Conservation (phyloP, 176 grass and related monocot species). For the Musa acuminata region DNA sequence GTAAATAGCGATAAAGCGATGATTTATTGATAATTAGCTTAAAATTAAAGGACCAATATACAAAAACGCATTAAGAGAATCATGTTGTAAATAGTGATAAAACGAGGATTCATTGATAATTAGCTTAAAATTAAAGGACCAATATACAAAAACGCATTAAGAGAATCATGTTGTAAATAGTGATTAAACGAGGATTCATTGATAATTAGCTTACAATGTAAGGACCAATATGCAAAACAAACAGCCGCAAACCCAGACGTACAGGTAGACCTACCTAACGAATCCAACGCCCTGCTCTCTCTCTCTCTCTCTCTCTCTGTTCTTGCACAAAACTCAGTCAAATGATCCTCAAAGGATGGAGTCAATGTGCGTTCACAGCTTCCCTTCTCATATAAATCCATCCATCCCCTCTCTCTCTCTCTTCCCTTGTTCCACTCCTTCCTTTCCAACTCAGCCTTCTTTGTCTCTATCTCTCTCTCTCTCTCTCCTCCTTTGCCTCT, state of each 20-base stretch:
- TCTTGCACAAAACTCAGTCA: constrained; percentile 5
- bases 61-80: too few species aligned
- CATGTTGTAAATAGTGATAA: too few species aligned
- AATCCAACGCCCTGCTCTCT: background rate
- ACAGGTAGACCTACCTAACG: constrained; percentile 16
- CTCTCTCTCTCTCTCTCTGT: background rate
- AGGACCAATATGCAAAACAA: background rate
- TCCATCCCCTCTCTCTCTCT: background rate
- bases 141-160: too few species aligned
- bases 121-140: too few species aligned
- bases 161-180: too few species aligned
- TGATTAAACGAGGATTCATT: too few species aligned
- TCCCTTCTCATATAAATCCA: background rate
- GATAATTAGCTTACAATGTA: too few species aligned
- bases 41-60: too few species aligned
- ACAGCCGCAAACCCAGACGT: background rate
- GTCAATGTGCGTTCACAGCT: constrained; percentile 3
- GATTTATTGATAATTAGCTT: too few species aligned
- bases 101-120: too few species aligned
- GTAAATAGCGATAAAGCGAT: too few species aligned
- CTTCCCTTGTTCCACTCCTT: background rate
- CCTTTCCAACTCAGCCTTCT: constrained; percentile 2
- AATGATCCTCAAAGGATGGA: background rate
- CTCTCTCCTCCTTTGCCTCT: background rate
- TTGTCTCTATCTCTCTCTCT: constrained; percentile 11